These are phyloP conservation scores for Citropsis articulata DNA, from an alignment of 345 rosid genomes.

Conservation along the genomic window DNA sequence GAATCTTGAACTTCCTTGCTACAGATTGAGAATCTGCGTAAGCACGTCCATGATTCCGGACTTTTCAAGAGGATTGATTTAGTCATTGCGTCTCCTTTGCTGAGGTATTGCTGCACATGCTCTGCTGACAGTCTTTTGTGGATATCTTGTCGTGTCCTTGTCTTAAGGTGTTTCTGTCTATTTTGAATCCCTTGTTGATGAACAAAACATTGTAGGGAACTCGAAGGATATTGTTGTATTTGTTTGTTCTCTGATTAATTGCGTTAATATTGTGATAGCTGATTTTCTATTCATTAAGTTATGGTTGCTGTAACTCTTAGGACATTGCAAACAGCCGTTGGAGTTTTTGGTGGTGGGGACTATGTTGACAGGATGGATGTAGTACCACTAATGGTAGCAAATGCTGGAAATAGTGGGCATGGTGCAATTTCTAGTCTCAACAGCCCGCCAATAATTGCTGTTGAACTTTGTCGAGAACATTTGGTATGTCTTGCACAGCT, in stretches of 20 bases:
- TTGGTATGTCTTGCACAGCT: slow-evolving; percentile 44
- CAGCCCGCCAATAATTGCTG: slow-evolving; percentile 72
- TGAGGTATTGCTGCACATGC: slow-evolving; percentile 52
- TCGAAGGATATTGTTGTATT: background rate
- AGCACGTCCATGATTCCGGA: slow-evolving; percentile 74
- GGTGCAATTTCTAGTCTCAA: slow-evolving; percentile 82
- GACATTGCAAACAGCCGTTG: slow-evolving; percentile 97
- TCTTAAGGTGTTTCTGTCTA: background rate
- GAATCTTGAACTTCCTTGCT: slow-evolving; percentile 10
- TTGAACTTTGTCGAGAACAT: slow-evolving; percentile 94
- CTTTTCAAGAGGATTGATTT: slow-evolving; percentile 76
- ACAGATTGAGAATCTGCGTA: slow-evolving; percentile 83
- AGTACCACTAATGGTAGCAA: slow-evolving; percentile 85
- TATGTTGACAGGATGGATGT: slow-evolving; percentile 56
- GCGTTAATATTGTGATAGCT: background rate
- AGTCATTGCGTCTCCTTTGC: slow-evolving; percentile 75
- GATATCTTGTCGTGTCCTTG: background rate
- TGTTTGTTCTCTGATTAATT: background rate
- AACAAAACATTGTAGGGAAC: background rate
- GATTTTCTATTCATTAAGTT: slow-evolving; percentile 4
- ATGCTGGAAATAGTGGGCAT: slow-evolving; percentile 75
- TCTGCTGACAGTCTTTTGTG: background rate
- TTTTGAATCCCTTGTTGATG: background rate
- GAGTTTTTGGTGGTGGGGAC: slow-evolving; percentile 90
- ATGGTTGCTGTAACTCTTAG: slow-evolving; percentile 37